Conservation (phyloP, 169 alveolate species). For the Cryptosporidium parvum region DNA sequence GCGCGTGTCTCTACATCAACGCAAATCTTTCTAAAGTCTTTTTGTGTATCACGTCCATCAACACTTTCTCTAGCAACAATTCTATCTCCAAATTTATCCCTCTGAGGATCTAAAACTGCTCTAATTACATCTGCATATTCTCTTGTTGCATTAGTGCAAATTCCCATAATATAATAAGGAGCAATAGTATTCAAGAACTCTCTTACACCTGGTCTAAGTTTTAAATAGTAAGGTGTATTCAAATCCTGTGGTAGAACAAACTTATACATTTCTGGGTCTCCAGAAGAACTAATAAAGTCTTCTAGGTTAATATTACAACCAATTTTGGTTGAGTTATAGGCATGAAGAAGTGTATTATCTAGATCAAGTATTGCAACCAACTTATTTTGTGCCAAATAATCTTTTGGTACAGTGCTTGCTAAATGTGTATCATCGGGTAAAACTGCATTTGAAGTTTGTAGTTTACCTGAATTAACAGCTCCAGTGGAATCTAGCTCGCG, state of each 20-base stretch:
- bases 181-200: constrained; percentile 87
- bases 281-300: constrained; percentile 88
- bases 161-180: constrained; percentile 89
- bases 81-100: constrained; percentile 89
- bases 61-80: constrained; percentile 89
- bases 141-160: constrained; percentile 92
- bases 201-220: constrained; percentile 90
- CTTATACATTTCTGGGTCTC: constrained; percentile 91
- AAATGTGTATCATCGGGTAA: constrained; percentile 70
- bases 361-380: constrained; percentile 87
- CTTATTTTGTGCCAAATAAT: constrained; percentile 76
- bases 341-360: constrained; percentile 91
- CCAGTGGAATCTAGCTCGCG: constrained; percentile 23
- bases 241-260: constrained; percentile 89
- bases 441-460: constrained; percentile 42
- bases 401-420: constrained; percentile 71
- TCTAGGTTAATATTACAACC: constrained; percentile 86
- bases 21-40: constrained; percentile 84
- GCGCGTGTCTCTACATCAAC: constrained; percentile 87
- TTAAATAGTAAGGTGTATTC: constrained; percentile 87
- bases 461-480: background rate
- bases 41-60: constrained; percentile 86
- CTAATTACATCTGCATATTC: constrained; percentile 93
- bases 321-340: constrained; percentile 86
- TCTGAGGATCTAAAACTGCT: constrained; percentile 91